Evolutionary conservation across 75 land plant genomes (phyloP).

Genomic region (Picea sitchensis): DNA sequence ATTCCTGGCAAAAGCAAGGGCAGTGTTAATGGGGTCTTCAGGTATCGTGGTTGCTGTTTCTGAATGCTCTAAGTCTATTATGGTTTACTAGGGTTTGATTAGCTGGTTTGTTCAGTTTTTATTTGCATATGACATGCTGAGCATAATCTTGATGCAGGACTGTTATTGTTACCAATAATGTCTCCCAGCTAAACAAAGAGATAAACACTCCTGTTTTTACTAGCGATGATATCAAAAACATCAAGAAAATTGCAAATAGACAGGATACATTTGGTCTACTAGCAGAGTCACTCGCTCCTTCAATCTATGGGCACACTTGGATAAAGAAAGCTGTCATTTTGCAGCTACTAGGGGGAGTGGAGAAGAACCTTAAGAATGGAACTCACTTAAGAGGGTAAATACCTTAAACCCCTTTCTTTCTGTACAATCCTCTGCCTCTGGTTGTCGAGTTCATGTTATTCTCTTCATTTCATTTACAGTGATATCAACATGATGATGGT

Average conservation of each 20-base stretch:
- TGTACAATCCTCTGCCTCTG: neutral
- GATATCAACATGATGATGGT: constrained; percentile 99
- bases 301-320: constrained; percentile 95
- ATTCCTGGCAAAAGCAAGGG: constrained; percentile 95
- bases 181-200: constrained; percentile 90
- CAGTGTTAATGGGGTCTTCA: constrained; percentile 93
- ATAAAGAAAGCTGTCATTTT: constrained; percentile 95
- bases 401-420: neutral
- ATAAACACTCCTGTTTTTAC: constrained; percentile 80
- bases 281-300: constrained; percentile 96
- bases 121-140: neutral
- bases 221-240: constrained; percentile 71
- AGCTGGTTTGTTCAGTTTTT: neutral
- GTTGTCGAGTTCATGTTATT: constrained; percentile 3
- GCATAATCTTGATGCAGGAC: constrained; percentile 49
- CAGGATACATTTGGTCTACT: constrained; percentile 81
- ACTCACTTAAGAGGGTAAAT: constrained; percentile 93
- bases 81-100: neutral
- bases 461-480: constrained; percentile 30
- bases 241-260: constrained; percentile 72
- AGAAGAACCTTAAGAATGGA: constrained; percentile 93
- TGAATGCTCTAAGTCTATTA: neutral
- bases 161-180: constrained; percentile 84
- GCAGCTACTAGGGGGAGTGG: constrained; percentile 92
- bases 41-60: constrained; percentile 35